Evolutionary conservation across 2,329 filamentous ascomycete species (phyloP).

Genomic region (Calonectria pauciramosa): DNA sequence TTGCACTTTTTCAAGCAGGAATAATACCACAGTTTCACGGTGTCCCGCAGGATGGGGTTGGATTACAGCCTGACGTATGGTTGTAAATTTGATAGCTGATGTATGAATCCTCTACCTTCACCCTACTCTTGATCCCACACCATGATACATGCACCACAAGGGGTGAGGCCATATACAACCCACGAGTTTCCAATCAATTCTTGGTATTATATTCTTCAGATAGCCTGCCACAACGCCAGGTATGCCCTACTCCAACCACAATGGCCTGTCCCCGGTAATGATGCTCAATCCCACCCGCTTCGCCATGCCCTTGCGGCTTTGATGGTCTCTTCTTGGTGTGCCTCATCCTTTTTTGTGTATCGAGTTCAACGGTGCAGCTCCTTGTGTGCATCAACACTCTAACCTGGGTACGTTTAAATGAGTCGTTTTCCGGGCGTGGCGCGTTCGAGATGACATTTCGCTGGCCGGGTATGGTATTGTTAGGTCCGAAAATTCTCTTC

Average conservation of each 20-base stretch:
- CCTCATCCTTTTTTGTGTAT: slow-evolving; percentile 14
- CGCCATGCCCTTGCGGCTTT: slow-evolving; percentile 1
- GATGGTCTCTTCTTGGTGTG: not conserved
- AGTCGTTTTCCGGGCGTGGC: slow-evolving; percentile 30
- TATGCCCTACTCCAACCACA: slow-evolving; percentile 19
- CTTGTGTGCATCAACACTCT: slow-evolving; percentile 26
- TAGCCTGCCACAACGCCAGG: slow-evolving; percentile 22
- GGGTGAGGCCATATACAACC: not conserved
- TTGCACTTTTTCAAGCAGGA: not conserved
- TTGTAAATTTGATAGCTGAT: not conserved
- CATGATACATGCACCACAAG: not conserved
- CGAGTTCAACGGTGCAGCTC: not conserved
- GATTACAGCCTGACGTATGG: not conserved
- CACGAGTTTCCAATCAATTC: slow-evolving; percentile 20
- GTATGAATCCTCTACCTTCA: not conserved
- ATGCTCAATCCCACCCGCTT: slow-evolving; percentile 10
- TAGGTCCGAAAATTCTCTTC: not conserved
- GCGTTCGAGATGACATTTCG: slow-evolving; percentile 28
- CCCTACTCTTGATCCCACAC: not conserved
- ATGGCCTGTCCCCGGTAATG: slow-evolving; percentile 19
- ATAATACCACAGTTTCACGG: not conserved
- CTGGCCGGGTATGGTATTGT: slow-evolving; percentile 6
- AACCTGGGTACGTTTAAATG: slow-evolving; percentile 26
- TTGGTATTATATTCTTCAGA: slow-evolving; percentile 25
- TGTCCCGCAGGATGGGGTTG: not conserved